These are phyloP conservation scores for Raffaelea deltoideospora DNA, from an alignment of 2,329 filamentous ascomycete genomes.

Conservation along the genomic window DNA sequence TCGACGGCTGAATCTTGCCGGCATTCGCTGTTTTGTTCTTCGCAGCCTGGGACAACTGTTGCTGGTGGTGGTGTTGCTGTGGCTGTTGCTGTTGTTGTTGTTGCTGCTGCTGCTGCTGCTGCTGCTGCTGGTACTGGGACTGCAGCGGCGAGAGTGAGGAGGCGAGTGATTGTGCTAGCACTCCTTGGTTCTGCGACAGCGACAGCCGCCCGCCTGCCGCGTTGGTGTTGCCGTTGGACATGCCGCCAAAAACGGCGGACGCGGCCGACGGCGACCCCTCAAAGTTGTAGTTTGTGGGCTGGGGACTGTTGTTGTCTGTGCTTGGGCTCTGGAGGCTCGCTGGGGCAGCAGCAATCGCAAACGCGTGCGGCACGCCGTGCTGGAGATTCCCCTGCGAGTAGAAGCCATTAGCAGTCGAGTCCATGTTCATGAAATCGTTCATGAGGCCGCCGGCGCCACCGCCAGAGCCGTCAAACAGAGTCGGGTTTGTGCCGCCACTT, in stretches of 20 bases:
- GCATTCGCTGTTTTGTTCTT: conserved; percentile 29
- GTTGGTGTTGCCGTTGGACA: conserved; percentile 2
- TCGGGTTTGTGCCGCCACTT: conserved; percentile 32
- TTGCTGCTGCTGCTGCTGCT: conserved; percentile 1
- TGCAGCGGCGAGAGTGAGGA: too few relatives aligned
- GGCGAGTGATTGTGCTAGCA: too few relatives aligned
- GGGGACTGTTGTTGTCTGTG: conserved; percentile 48
- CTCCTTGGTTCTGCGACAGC: too few relatives aligned
- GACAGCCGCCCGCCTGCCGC: conserved; percentile 2
- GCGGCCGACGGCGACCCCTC: conserved; percentile 37
- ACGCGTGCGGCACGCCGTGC: conserved; percentile 48
- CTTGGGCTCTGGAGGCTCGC: conserved; percentile 48
- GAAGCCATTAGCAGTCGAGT: conserved; percentile 29
- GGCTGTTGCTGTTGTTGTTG: conserved; percentile 2
- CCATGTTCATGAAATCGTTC: conserved; percentile 37
- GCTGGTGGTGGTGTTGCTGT: not conserved
- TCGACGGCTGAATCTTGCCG: conserved; percentile 26
- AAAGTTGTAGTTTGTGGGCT: conserved; percentile 34
- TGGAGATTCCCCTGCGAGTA: conserved; percentile 44
- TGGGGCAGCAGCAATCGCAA: conserved; percentile 48
- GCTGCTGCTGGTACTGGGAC: too few relatives aligned
- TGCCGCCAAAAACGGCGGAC: conserved; percentile 10
- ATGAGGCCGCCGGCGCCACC: conserved; percentile 21
- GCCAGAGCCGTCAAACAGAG: conserved; percentile 27
- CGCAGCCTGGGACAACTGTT: conserved; percentile 15